Conservation (phyloP, 1,139 yeast species). For the Hyphopichia pseudoburtonii region DNA sequence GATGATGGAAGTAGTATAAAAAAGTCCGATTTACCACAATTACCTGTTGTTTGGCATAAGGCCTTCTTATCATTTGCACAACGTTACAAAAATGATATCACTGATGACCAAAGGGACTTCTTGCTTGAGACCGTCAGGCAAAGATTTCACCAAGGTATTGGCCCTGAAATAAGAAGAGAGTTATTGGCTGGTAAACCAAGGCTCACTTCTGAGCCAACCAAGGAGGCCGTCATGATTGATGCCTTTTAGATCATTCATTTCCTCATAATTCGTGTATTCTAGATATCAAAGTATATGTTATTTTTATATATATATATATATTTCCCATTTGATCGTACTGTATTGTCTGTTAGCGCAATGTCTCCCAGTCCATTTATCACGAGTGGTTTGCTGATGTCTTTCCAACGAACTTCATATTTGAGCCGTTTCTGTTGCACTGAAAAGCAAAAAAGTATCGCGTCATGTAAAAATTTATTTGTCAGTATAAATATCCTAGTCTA, state of each 20-base stretch:
- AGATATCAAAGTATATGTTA: no score
- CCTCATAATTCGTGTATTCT: no score
- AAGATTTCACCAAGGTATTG: conserved; percentile 83
- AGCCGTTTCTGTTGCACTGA: no score
- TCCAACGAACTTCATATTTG: no score
- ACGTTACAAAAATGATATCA: conserved; percentile 92
- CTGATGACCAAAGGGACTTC: conserved; percentile 96
- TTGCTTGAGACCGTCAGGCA: conserved; percentile 87
- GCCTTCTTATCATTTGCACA: conserved; percentile 93
- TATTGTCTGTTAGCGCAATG: no score
- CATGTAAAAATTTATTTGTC: no score
- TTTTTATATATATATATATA: no score
- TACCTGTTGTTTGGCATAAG: conserved; percentile 98
- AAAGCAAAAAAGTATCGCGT: no score
- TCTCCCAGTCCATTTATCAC: no score
- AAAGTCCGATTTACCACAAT: conserved; percentile 51
- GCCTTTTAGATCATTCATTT: conserved; percentile 34
- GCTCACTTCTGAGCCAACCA: conserved; percentile 19
- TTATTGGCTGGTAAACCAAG: conserved; percentile 73
- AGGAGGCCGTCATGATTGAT: conserved; percentile 40
- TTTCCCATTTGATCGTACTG: no score
- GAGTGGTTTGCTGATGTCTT: no score
- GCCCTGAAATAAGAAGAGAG: conserved; percentile 95
- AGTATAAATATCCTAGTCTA: no score
- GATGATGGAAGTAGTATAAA: conserved; percentile 31